Percentiles rank a stretch among this genome's conserved stretches.
Conservation (phyloP, 306 rosid genomes). For the Glycine soja region DNA sequence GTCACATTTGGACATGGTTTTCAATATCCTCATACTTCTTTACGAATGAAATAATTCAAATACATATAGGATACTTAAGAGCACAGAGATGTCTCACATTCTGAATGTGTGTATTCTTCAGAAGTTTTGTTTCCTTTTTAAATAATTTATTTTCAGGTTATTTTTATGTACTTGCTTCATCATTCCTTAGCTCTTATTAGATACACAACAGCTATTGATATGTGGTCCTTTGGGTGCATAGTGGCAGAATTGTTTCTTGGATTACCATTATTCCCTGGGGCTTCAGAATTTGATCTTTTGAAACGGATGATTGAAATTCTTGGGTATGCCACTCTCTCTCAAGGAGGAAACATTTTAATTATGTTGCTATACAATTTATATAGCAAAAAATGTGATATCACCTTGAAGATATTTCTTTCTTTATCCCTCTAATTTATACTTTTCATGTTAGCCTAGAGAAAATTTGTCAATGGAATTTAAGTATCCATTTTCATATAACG, state of each 20-base stretch:
- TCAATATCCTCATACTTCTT: slow-evolving; percentile 5
- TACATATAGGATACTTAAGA: background rate
- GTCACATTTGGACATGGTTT: slow-evolving; percentile 18
- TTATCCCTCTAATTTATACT: background rate
- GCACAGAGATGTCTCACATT: slow-evolving; percentile 20
- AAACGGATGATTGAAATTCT: slow-evolving; percentile 94
- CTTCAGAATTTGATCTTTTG: slow-evolving; percentile 95
- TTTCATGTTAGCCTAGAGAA: slow-evolving; percentile 12
- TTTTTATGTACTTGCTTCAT: slow-evolving; percentile 29
- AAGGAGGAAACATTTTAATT: slow-evolving; percentile 15
- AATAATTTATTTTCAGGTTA: background rate
- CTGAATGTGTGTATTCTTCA: slow-evolving; percentile 32
- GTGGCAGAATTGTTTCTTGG: slow-evolving; percentile 98
- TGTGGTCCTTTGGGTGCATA: slow-evolving; percentile 99
- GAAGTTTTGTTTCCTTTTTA: slow-evolving; percentile 17
- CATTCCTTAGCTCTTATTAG: slow-evolving; percentile 68
- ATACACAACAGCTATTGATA: slow-evolving; percentile 94
- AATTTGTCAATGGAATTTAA: slow-evolving; percentile 25
- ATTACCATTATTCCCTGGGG: slow-evolving; percentile 96
- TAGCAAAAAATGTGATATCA: slow-evolving; percentile 13
- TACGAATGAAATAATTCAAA: slow-evolving; percentile 26
- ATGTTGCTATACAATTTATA: slow-evolving; percentile 37
- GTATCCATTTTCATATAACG: background rate
- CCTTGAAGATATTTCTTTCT: slow-evolving; percentile 30
- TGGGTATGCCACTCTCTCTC: slow-evolving; percentile 71